Percentiles rank a stretch among this genome's conserved stretches.
phyloP scores from a whole-genome alignment of 2,329 filamentous ascomycete genomes.

The Calonectria henricotiae region DNA sequence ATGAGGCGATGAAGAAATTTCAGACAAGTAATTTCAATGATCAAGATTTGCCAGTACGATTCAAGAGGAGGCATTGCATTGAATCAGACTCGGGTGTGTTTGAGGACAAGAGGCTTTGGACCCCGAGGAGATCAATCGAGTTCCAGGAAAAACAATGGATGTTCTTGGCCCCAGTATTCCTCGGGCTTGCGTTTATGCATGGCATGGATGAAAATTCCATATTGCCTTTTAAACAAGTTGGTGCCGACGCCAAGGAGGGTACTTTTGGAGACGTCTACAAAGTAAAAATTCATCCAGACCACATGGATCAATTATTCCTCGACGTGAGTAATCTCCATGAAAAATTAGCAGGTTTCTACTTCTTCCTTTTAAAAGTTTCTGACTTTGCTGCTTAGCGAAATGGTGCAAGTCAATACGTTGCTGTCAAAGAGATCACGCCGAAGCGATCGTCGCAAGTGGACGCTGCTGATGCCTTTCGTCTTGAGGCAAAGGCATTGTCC shows the following conservation, averaged over 20 bases:
- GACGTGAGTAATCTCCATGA: not conserved
- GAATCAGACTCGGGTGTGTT: not conserved
- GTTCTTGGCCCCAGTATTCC: constrained; percentile 18
- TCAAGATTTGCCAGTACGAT: not conserved
- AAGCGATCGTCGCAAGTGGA: constrained; percentile 1
- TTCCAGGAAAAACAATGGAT: constrained; percentile 44
- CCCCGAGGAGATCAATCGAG: not conserved
- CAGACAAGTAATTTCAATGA: not conserved
- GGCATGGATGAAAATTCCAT: constrained; percentile 9
- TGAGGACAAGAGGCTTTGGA: not conserved
- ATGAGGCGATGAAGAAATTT: not conserved
- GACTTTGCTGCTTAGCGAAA: not conserved
- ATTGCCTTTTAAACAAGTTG: constrained; percentile 19
- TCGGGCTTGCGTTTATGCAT: not conserved
- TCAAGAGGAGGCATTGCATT: not conserved
- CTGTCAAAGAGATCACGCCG: not conserved
- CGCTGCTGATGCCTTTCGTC: constrained; percentile 16
- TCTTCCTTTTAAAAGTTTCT: not conserved
- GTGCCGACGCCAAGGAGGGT: not conserved
- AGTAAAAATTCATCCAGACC: not conserved
- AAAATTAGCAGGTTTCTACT: not conserved
- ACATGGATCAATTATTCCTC: constrained; percentile 1
- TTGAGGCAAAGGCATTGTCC: constrained; percentile 16
- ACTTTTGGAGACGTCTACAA: constrained; percentile 32
- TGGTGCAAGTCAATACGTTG: not conserved